Base-by-base conservation (phyloP, 768 basidiomycete genomes). In the Collybia sordida region DNA sequence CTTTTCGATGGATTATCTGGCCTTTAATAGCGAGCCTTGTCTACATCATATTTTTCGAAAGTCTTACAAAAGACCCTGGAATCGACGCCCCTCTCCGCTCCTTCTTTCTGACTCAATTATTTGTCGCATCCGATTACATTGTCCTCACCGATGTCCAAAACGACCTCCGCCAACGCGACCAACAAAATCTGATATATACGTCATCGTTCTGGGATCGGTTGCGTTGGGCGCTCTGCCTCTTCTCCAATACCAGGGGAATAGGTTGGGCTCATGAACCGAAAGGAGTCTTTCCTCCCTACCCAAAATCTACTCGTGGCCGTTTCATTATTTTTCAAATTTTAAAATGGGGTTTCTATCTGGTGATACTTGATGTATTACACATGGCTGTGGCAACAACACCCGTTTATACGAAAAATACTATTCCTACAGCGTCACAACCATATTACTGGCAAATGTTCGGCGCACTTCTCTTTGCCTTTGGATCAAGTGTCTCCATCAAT, bases 211-310 rank as follows among this genome's bases (percentile, higher is more conserved):
- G 23, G 22, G 12, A 22, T 24, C 42, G 23, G 9, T 25, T 24
- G 42, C 24, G n/a, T 14, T 43, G 23, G 42, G 49, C 35, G 23
- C 15, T 43, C 8, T 31, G 31, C 6, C 42, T 43, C n/a, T 17
- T 43, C 4, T 15, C 18, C 24, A 19, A 31, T 19, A n/a, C 25
- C 17, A 25, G 24, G 11, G 47, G 35, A 17, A 24, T 27, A 6
- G 22, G 27, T 24, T 28, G 47, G 36, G 17, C 47, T 12, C 38
- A 40, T 3, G 42, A 43, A 25, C 42, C 42, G 6, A 54, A 21
- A 28, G 37, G 39, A 8, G 18, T 19, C 25, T 34, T 50, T 9
- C 52, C 53, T 11, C 45, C 45, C 22, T 48, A 50, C 31, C 52
- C 52, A 24, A 11, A 39, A 8, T 14, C 31, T 27, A 48, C 47